A percentile compares a stretch with the other conserved stretches of the same genome.
Conservation (phyloP, 1,139 yeast species). For the Blastobotrys apis region DNA sequence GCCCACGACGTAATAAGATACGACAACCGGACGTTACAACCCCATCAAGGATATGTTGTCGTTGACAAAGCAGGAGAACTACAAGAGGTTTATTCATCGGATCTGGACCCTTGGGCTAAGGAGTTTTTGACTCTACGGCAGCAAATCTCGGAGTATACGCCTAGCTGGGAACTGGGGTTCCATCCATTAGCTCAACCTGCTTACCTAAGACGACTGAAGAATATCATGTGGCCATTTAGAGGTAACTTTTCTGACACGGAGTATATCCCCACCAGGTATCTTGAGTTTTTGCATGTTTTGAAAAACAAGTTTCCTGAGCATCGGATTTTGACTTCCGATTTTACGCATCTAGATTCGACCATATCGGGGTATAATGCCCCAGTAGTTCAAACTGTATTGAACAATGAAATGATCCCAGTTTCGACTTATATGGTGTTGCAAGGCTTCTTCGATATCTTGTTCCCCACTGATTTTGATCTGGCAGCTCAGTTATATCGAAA, state of each 20-base stretch:
- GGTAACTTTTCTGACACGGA: constrained; percentile 72
- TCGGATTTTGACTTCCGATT: constrained; percentile 67
- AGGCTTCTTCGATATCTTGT: constrained; percentile 83
- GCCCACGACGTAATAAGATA: constrained; percentile 79
- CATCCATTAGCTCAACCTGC: constrained; percentile 40
- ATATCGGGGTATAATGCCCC: constrained; percentile 70
- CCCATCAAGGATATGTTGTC: constrained; percentile 75
- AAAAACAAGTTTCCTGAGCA: constrained; percentile 71
- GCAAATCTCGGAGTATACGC: constrained; percentile 37
- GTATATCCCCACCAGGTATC: constrained; percentile 71
- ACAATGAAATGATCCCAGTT: constrained; percentile 63
- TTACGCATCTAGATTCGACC: constrained; percentile 58
- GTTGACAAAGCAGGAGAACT: constrained; percentile 73
- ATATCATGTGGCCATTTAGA: constrained; percentile 53
- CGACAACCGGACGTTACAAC: constrained; percentile 62
- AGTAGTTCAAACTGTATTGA: constrained; percentile 75
- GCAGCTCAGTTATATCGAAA: constrained; percentile 60
- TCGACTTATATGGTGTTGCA: constrained; percentile 76
- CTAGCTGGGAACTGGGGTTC: constrained; percentile 34
- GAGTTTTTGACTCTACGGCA: constrained; percentile 54
- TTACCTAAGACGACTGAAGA: constrained; percentile 32
- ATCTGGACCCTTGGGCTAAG: constrained; percentile 58
- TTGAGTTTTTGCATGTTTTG: constrained; percentile 62
- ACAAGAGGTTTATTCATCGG: constrained; percentile 67
- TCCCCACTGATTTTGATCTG: constrained; percentile 71